phyloP scores from a whole-genome alignment of 768 basidiomycete species.

The Aureoboletus auriporus region DNA sequence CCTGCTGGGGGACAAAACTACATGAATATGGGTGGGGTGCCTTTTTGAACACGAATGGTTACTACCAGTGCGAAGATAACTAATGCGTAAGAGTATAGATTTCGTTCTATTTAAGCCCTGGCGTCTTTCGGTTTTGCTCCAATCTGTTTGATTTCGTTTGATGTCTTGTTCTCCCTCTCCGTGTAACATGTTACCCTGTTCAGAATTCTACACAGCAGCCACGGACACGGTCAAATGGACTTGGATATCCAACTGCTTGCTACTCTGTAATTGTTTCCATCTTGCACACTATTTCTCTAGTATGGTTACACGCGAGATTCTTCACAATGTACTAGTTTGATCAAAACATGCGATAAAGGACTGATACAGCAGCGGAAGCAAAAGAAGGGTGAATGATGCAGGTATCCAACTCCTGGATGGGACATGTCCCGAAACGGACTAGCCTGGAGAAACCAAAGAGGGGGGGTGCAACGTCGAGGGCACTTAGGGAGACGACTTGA shows the following conservation, averaged over 20 bases:
- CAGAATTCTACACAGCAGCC: slow-evolving; percentile 24
- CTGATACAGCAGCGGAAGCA: slow-evolving; percentile 8
- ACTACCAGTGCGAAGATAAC: slow-evolving; percentile 6
- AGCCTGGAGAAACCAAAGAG: too few relatives aligned
- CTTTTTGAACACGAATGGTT: slow-evolving; percentile 22
- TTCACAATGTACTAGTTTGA: neutral
- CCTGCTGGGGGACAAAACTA: slow-evolving; percentile 45
- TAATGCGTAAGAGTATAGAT: slow-evolving; percentile 24
- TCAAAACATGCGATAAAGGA: slow-evolving; percentile 19
- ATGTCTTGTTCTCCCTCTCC: slow-evolving; percentile 16
- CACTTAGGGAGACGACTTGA: too few relatives aligned
- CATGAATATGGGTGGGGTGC: slow-evolving; percentile 39
- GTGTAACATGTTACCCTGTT: slow-evolving; percentile 30
- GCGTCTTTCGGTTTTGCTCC: slow-evolving; percentile 6
- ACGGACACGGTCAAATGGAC: slow-evolving; percentile 50
- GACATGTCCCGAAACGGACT: too few relatives aligned
- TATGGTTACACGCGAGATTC: slow-evolving; percentile 3
- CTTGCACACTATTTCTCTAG: slow-evolving; percentile 9
- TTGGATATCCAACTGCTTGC: slow-evolving; percentile 48
- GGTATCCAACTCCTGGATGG: slow-evolving; percentile 20
- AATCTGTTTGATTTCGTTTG: slow-evolving; percentile 19
- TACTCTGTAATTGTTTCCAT: slow-evolving; percentile 44
- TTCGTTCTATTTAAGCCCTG: slow-evolving; percentile 15
- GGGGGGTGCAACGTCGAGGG: too few relatives aligned
- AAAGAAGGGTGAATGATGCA: slow-evolving; percentile 27